These are phyloP conservation scores for Trichoderma sp. DNA, from an alignment of 2,329 filamentous ascomycete species.

Conservation along the genomic window DNA sequence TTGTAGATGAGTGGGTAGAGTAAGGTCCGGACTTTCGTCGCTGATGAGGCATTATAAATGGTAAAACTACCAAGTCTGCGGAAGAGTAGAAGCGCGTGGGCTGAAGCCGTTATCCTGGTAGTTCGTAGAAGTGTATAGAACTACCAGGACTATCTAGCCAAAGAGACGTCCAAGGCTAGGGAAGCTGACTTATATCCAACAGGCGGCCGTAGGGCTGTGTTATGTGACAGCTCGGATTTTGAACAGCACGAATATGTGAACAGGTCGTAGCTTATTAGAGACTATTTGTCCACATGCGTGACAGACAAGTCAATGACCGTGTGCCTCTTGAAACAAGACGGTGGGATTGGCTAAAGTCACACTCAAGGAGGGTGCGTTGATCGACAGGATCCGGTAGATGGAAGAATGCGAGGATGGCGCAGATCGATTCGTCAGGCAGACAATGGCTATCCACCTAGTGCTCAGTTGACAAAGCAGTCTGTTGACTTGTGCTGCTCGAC, in stretches of 20 bases:
- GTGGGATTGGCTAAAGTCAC: constrained; percentile 11
- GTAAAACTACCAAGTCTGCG: neutral
- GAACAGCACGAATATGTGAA: neutral
- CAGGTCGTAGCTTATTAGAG: neutral
- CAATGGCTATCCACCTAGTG: constrained; percentile 10
- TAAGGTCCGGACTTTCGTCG: constrained; percentile 61
- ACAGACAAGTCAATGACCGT: constrained; percentile 1
- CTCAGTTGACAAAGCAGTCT: constrained; percentile 18
- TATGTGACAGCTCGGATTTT: neutral
- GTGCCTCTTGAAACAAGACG: constrained; percentile 5
- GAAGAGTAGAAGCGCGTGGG: constrained; percentile 1
- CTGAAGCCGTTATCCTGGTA: constrained; percentile 27
- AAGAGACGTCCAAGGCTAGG: neutral
- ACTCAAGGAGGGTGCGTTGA: constrained; percentile 24
- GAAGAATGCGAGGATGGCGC: constrained; percentile 16
- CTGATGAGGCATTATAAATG: constrained; percentile 56
- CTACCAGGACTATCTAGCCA: constrained; percentile 26
- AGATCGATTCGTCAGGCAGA: constrained; percentile 27
- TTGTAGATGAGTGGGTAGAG: constrained; percentile 57
- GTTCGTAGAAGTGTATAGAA: constrained; percentile 16
- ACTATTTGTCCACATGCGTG: constrained; percentile 15
- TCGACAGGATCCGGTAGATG: constrained; percentile 29
- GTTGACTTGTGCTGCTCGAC: neutral
- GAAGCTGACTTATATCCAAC: constrained; percentile 2
- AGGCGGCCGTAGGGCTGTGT: constrained; percentile 1